phyloP scores from a whole-genome alignment of 495 filamentous ascomycete genomes.

The Poronia punctata region DNA sequence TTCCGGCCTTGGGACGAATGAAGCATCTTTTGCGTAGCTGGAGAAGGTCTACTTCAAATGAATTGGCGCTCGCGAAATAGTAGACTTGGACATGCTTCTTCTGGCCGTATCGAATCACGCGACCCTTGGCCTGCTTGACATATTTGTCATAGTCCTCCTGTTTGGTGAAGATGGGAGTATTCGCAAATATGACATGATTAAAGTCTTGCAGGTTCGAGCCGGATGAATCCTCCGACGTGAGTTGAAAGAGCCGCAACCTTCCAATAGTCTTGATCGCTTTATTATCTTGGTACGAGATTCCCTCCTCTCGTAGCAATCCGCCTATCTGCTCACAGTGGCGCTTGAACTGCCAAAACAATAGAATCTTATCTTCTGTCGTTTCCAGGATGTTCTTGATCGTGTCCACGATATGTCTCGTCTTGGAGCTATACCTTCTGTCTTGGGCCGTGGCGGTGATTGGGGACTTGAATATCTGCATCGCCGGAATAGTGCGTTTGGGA shows the following conservation, averaged over 20 bases:
- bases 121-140: slow-evolving; percentile 67
- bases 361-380: slow-evolving; percentile 10
- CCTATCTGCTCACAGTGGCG: slow-evolving; percentile 15
- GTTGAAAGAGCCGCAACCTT: slow-evolving; percentile 56
- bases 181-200: slow-evolving; percentile 71
- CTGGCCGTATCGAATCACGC: slow-evolving; percentile 62
- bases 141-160: slow-evolving; percentile 52
- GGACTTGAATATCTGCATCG: slow-evolving; percentile 8
- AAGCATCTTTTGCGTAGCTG: slow-evolving; percentile 13
- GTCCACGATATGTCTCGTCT: slow-evolving; percentile 18
- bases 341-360: slow-evolving; percentile 32
- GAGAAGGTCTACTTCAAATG: slow-evolving; percentile 65
- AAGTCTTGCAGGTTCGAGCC: slow-evolving; percentile 68
- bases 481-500: slow-evolving; percentile 3
- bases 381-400: slow-evolving; percentile 14
- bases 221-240: slow-evolving; percentile 56
- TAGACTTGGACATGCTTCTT: slow-evolving; percentile 60
- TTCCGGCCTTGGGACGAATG: not conserved
- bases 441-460: not conserved
- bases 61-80: slow-evolving; percentile 54
- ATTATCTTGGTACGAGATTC: slow-evolving; percentile 7
- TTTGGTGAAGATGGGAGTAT: slow-evolving; percentile 45
- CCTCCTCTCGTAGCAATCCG: slow-evolving; percentile 14
- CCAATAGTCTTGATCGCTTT: slow-evolving; percentile 9
- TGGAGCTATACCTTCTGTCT: slow-evolving; percentile 9